phyloP scores from a whole-genome alignment of 306 rosid species.

The Styphnolobium japonicum region DNA sequence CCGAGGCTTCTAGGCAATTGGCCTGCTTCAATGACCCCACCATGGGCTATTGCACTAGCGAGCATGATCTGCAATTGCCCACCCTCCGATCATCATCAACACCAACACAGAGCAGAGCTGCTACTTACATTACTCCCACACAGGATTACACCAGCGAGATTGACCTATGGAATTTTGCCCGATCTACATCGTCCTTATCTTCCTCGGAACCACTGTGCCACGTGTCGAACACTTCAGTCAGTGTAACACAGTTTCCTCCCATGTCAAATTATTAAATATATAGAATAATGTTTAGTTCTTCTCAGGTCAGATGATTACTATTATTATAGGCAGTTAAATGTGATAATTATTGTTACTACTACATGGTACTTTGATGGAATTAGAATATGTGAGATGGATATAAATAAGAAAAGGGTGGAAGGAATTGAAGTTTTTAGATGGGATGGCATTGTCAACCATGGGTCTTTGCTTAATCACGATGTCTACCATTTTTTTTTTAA shows the following conservation, averaged over 20 bases:
- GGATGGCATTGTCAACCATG: conserved; percentile 59
- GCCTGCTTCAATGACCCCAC: conserved; percentile 55
- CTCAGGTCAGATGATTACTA: not conserved
- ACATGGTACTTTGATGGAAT: not conserved
- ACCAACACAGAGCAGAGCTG: conserved; percentile 21
- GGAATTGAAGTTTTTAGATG: conserved; percentile 44
- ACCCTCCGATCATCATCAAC: conserved; percentile 53
- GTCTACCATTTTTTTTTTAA: conserved; percentile 42
- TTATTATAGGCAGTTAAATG: not conserved
- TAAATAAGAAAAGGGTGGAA: conserved; percentile 18
- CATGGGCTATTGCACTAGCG: conserved; percentile 21
- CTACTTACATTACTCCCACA: conserved; percentile 14
- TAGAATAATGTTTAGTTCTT: not conserved
- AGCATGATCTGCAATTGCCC: conserved; percentile 48
- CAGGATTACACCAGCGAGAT: conserved; percentile 57
- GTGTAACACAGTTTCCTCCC: conserved; percentile 29
- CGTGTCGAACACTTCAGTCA: conserved; percentile 48
- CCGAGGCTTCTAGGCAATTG: conserved; percentile 47
- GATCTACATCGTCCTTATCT: conserved; percentile 48
- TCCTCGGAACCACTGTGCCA: conserved; percentile 67
- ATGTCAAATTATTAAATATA: no score
- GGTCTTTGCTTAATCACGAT: conserved; percentile 60
- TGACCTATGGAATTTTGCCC: conserved; percentile 71
- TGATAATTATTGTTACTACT: no score
- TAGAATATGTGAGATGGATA: not conserved